Evolutionary conservation across 1,284 basidiomycete species (phyloP).

Genomic region (Lignosus rhinocerotis): DNA sequence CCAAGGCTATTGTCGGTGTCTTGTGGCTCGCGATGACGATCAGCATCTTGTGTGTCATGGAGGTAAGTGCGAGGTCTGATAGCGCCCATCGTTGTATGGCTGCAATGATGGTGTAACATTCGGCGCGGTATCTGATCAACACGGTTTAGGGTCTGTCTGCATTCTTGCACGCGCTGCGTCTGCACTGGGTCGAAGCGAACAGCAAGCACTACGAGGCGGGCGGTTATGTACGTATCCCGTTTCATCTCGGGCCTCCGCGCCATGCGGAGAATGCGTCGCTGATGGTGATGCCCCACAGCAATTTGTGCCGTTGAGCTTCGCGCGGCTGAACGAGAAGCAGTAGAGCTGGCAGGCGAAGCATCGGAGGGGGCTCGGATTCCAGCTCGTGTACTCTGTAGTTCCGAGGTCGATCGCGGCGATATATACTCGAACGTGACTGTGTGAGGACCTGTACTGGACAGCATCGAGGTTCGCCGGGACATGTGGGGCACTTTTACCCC

Average conservation of each 20-base stretch:
- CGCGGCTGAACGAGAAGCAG: slow-evolving; percentile 42
- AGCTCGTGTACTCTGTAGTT: slow-evolving; percentile 17
- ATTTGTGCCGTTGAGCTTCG: slow-evolving; percentile 70
- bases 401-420: slow-evolving; percentile 21
- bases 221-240: slow-evolving; percentile 69
- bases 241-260: slow-evolving; percentile 22
- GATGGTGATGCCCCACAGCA: slow-evolving; percentile 41
- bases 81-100: not conserved
- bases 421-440: slow-evolving; percentile 5
- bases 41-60: slow-evolving; percentile 86
- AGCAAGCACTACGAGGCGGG: slow-evolving; percentile 95
- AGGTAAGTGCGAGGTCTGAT: slow-evolving; percentile 53
- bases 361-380: slow-evolving; percentile 21
- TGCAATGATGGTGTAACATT: slow-evolving; percentile 2
- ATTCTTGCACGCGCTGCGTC: slow-evolving; percentile 93
- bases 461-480: slow-evolving; percentile 5
- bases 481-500: slow-evolving; percentile 23
- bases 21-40: slow-evolving; percentile 88
- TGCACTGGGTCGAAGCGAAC: slow-evolving; percentile 98
- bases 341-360: slow-evolving; percentile 21
- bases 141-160: slow-evolving; percentile 79
- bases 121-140: slow-evolving; percentile 20
- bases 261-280: slow-evolving; percentile 32
- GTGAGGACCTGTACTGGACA: not conserved
- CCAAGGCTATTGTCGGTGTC: slow-evolving; percentile 64